phyloP scores from a whole-genome alignment of 169 alveolate species.

The Cryptosporidium parvum region DNA sequence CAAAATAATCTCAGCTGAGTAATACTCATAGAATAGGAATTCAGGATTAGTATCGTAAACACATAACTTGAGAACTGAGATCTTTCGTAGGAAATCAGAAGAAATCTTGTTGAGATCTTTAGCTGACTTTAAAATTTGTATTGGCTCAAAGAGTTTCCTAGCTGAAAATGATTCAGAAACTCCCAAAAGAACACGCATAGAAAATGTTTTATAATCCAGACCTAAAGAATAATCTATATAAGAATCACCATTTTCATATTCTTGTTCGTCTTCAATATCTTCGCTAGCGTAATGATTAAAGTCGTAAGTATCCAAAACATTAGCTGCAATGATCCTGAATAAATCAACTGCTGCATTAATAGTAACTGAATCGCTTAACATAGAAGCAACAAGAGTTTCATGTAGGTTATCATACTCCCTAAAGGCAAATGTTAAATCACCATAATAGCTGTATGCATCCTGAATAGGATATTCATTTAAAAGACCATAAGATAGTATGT shows the following conservation, averaged over 20 bases:
- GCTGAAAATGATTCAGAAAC: conserved; percentile 7
- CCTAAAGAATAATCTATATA: not conserved
- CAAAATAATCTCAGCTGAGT: not conserved
- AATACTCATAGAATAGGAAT: not conserved
- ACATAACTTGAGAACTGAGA: conserved; percentile 11
- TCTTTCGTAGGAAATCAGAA: conserved; percentile 8
- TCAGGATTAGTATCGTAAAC: not conserved
- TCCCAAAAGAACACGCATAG: conserved; percentile 13
- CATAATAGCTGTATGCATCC: not conserved
- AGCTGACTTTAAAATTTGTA: not conserved
- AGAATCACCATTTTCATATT: not conserved
- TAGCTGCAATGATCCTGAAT: not conserved
- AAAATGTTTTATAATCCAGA: conserved; percentile 5
- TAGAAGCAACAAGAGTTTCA: not conserved
- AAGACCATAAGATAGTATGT: not conserved
- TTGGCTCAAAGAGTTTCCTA: not conserved
- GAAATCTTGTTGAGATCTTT: conserved; percentile 18
- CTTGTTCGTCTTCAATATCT: not conserved
- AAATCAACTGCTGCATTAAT: not conserved
- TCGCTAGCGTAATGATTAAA: not conserved
- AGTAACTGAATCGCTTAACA: not conserved
- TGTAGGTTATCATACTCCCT: conserved; percentile 16
- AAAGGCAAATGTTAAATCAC: not conserved
- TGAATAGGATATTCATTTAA: not conserved
- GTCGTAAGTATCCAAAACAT: conserved; percentile 6